Conservation (phyloP, 805 yeast species). For the Kockiozyma suomiensis region DNA sequence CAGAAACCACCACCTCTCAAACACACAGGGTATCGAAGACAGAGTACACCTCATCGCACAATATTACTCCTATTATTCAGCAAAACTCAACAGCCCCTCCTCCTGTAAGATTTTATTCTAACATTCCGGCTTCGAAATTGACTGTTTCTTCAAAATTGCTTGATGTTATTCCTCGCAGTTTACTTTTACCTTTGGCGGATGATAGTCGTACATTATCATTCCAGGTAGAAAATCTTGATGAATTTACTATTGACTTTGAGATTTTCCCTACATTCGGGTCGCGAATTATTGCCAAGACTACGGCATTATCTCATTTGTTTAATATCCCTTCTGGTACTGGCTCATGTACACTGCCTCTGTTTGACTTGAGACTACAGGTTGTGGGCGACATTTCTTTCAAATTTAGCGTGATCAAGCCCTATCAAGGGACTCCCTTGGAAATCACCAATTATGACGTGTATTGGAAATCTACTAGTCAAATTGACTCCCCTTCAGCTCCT, state of each 20-base stretch:
- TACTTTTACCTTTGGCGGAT: constrained; percentile 75
- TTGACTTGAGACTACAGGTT: constrained; percentile 76
- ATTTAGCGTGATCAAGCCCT: constrained; percentile 87
- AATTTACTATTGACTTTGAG: constrained; percentile 52
- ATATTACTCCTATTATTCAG: neutral
- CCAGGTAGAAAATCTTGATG: constrained; percentile 31
- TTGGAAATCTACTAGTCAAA: constrained; percentile 86
- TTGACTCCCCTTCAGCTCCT: constrained; percentile 37
- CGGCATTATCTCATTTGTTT: constrained; percentile 66
- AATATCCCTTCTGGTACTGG: constrained; percentile 43
- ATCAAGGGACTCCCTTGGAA: constrained; percentile 77
- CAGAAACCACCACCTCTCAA: neutral
- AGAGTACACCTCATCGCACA: neutral
- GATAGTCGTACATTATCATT: constrained; percentile 71
- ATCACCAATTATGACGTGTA: constrained; percentile 92
- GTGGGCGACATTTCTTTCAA: constrained; percentile 79
- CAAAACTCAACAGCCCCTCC: neutral
- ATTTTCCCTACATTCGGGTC: constrained; percentile 95
- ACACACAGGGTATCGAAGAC: neutral
- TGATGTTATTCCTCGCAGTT: constrained; percentile 85
- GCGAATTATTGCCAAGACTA: constrained; percentile 82
- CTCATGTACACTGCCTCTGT: constrained; percentile 61
- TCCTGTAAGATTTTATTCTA: constrained; percentile 52
- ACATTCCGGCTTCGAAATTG: constrained; percentile 57
- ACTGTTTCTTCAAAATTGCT: constrained; percentile 70